Percentiles rank a stretch among this genome's conserved stretches.
phyloP scores from a whole-genome alignment of 306 rosid species.

The Fragaria iinumae region DNA sequence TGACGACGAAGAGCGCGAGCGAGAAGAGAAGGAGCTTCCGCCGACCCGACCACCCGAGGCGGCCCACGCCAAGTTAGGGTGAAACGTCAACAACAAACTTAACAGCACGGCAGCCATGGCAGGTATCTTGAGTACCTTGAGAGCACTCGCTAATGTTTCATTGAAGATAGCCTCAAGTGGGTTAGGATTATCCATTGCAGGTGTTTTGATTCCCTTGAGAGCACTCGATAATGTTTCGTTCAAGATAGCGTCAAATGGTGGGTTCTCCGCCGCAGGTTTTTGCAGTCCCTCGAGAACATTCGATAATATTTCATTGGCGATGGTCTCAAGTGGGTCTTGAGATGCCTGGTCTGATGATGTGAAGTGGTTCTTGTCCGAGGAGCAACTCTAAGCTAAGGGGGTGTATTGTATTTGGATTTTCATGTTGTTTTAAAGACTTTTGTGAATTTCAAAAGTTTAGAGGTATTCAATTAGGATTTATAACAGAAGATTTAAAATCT shows the following conservation, averaged over 20 bases:
- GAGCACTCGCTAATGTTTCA: conserved; percentile 17
- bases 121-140: conserved; percentile 58
- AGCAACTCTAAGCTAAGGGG: too few relatives aligned
- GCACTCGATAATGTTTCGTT: not conserved
- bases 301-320: conserved; percentile 19
- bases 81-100: conserved; percentile 52
- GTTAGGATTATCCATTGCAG: conserved; percentile 5
- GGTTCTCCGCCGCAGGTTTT: conserved; percentile 42
- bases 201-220: not conserved
- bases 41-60: conserved; percentile 87
- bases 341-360: not conserved
- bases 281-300: conserved; percentile 43
- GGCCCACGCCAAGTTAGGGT: conserved; percentile 57
- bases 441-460: too few relatives aligned
- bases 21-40: conserved; percentile 65
- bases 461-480: too few relatives aligned
- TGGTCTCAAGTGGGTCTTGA: conserved; percentile 36
- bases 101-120: conserved; percentile 55
- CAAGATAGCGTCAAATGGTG: not conserved
- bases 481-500: too few relatives aligned
- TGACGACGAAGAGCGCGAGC: conserved; percentile 31
- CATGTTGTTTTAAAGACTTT: too few relatives aligned
- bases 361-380: not conserved
- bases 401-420: too few relatives aligned
- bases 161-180: conserved; percentile 40